These are phyloP conservation scores for Cyclotella kingstonii DNA, from an alignment of 108 stramenopile genomes.

Conservation along the genomic window DNA sequence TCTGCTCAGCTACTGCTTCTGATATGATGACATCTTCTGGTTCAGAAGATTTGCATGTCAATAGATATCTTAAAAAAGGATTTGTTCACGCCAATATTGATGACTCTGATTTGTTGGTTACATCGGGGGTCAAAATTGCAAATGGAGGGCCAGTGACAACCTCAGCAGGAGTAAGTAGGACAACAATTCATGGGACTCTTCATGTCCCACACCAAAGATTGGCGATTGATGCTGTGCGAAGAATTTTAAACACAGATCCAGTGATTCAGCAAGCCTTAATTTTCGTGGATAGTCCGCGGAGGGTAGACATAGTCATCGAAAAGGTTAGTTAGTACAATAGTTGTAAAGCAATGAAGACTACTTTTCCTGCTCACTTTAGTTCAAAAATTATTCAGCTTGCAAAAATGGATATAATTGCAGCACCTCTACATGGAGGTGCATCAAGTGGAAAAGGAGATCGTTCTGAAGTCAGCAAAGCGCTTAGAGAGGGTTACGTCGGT, in stretches of 20 bases:
- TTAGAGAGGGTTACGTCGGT: conserved; percentile 84
- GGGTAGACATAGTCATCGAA: conserved; percentile 79
- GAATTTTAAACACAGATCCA: conserved; percentile 83
- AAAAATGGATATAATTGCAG: conserved; percentile 78
- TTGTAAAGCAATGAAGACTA: not conserved
- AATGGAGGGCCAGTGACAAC: conserved; percentile 19
- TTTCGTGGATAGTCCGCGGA: conserved; percentile 78
- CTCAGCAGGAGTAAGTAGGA: conserved; percentile 62
- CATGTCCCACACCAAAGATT: conserved; percentile 73
- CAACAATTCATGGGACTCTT: conserved; percentile 80
- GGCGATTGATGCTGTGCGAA: conserved; percentile 73
- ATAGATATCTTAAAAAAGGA: conserved; percentile 59
- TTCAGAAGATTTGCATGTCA: conserved; percentile 33
- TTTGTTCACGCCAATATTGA: conserved; percentile 74
- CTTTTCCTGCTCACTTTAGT: not conserved
- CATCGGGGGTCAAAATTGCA: conserved; percentile 30
- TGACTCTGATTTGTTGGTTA: conserved; percentile 61
- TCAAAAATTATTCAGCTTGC: conserved; percentile 31
- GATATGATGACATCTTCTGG: conserved; percentile 51
- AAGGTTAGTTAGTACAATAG: conserved; percentile 34
- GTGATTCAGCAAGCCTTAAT: conserved; percentile 84
- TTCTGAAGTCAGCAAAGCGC: conserved; percentile 79
- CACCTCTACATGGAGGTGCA: conserved; percentile 74
- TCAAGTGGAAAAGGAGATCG: conserved; percentile 80
- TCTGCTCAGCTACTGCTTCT: conserved; percentile 84